Percentiles rank a stretch among this genome's conserved stretches.
Conservation (phyloP, 129 eudicot species). For the Flaveria robusta region DNA sequence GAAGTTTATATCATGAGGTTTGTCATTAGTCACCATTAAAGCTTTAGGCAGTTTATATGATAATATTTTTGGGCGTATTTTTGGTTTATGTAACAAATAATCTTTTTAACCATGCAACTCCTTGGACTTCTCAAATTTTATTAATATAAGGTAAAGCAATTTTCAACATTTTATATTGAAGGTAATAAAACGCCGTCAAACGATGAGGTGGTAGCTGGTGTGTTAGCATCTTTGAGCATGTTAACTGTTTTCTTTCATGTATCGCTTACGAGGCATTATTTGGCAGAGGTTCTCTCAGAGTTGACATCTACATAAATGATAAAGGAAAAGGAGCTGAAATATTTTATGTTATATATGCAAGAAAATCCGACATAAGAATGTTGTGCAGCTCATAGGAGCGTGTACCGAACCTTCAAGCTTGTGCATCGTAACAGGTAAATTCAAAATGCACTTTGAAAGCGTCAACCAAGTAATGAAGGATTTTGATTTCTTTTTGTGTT, state of each 20-base stretch:
- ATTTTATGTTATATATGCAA: slow-evolving; percentile 41
- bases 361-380: slow-evolving; percentile 95
- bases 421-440: slow-evolving; percentile 94
- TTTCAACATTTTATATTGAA: background rate
- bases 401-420: slow-evolving; percentile 90
- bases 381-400: slow-evolving; percentile 97
- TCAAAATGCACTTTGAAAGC: background rate
- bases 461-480: background rate
- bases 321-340: background rate
- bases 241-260: background rate
- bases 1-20: slow-evolving; percentile 99
- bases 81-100: background rate
- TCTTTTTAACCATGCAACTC: background rate
- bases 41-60: background rate
- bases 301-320: background rate
- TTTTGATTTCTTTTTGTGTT: background rate
- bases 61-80: background rate
- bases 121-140: background rate
- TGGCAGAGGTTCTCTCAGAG: background rate
- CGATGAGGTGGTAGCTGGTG: background rate
- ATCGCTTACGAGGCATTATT: background rate
- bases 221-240: background rate
- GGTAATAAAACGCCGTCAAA: background rate
- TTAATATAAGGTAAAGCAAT: background rate
- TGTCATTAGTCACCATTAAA: slow-evolving; percentile 24